A percentile compares a stretch with the other conserved stretches of the same genome.
These are phyloP conservation scores for Telopea speciosissima DNA, from an alignment of 177 flowering plant species.

Conservation along the genomic window DNA sequence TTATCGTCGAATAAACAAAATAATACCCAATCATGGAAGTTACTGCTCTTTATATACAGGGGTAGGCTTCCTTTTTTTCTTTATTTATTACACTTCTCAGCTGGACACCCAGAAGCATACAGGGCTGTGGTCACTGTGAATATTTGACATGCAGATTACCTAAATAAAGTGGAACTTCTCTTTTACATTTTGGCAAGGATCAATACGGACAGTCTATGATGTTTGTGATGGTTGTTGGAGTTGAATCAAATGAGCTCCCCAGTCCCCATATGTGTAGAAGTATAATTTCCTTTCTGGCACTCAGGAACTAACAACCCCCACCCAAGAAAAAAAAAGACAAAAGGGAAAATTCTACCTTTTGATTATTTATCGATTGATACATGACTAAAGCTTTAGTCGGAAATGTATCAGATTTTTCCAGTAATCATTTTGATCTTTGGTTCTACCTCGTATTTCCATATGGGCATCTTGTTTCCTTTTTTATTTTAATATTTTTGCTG, in stretches of 20 bases:
- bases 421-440: neutral
- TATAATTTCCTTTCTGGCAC: no score
- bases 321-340: no score
- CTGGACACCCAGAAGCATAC: neutral
- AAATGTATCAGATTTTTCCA: neutral
- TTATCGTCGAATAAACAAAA: no score
- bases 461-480: neutral
- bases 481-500: no score
- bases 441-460: neutral
- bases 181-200: neutral
- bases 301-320: no score
- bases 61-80: neutral
- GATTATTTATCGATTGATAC: neutral
- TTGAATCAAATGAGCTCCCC: neutral
- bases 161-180: neutral
- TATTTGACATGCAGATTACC: neutral
- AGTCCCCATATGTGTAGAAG: no score
- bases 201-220: neutral
- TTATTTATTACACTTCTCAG: neutral
- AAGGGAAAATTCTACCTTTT: neutral
- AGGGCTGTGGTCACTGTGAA: neutral
- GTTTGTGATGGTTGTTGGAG: slow-evolving; percentile 1
- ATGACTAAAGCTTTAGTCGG: neutral
- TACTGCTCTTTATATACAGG: neutral
- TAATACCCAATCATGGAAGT: no score